Evolutionary conservation across 106 monocot species (phyloP), one percentile per base, ranked within the genome.

Genomic region (Xerophyta viscosa): DNA sequence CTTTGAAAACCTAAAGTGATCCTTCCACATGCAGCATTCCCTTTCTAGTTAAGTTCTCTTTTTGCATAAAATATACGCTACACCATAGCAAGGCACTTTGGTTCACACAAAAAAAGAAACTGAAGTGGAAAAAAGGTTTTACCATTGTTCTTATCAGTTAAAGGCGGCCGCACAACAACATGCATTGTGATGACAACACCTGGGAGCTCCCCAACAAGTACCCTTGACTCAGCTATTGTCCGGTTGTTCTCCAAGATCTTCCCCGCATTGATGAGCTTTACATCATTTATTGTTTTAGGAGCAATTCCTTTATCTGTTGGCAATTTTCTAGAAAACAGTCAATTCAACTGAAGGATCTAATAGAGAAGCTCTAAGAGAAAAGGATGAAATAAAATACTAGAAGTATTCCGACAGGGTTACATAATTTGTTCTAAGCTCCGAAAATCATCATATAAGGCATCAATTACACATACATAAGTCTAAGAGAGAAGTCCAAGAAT

Each of bases 191-290:
- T 82, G 39, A 76, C 64, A 65, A 66, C 65, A 42, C 68, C 82
- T 17, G 76, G 68, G 46, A 68, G 50, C 42, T 77, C 82, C 20
- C 68, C 82, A 26, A 72, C 76, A 27, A 65, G 72, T 55, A 77
- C 64, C 46, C 60, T 68, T 30, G 82, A 82, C 52, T 82, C 82
- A 29, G 64, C 76, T 48, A 82, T 61, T 20, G 82, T 77, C 24
- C 55, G 45, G 61, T 64, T 65, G 33, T 82, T 76, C 61, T 82
- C 76, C 24, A 82, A 52, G 65, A 82, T 68, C 52, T 54, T 77
- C 25, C 82, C 82, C 14, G 71, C 82, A 61, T 82, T 76, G 41
- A 82, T 82, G 46, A 82, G 76, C 60, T 76, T 82, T 65, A 82
- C 29, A 72, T 82, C 82, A 71, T 82, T 60, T 57, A 77, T 68